Base-by-base conservation (phyloP, 208 protist species). In the Crithidia bombi region DNA sequence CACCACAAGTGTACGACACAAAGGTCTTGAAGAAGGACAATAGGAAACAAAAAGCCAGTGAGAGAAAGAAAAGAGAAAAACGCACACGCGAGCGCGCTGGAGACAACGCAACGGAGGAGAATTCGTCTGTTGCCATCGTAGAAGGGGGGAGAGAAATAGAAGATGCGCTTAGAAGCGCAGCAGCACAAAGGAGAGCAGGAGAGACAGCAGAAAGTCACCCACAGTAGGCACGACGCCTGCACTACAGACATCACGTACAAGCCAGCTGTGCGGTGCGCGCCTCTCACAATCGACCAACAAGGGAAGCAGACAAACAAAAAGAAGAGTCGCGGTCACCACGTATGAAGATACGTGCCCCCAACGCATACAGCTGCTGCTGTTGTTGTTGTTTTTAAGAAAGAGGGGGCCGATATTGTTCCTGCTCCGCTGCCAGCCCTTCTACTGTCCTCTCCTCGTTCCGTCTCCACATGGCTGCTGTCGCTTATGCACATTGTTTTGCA, bases 41-140 rank as follows among this genome's bases (percentile, higher is more conserved):
- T 41, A 12, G 51, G 46, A 66, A 62, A 36, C 39, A 66, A 36
- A 64, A 46, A 44, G 19, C 12, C 50, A 44, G 55, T 41, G 15
- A 47, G 14, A 46, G 23, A 23, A 23, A 50, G 47, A 62, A 52
- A 51, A 56, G 56, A 56, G 38, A 9, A 41, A 46, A 44, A 65
- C 56, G 39, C n/a, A n/a, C n/a, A n/a, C n/a, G 28, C 36, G 57
- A 62, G 46, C 19, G 32, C 25, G 12, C 23, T 28, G 4, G 11
- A 62, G 30, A 35, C 41, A 38, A n/a, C 23, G 57, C 57, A 51
- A 44, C 62, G 15, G 57, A 65, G 59, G 47, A 47, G 57, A 65
- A 38, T 38, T 15, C n/a, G 38, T 58, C 21, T 21, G 21, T 73
- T 56, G n/a, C n/a, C 39, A 25, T 65, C 62, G 47, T 55, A 26